A percentile compares a stretch with the other conserved stretches of the same genome.
Conservation (phyloP, 2,329 filamentous ascomycete species). For the Podosphaera xanthii region DNA sequence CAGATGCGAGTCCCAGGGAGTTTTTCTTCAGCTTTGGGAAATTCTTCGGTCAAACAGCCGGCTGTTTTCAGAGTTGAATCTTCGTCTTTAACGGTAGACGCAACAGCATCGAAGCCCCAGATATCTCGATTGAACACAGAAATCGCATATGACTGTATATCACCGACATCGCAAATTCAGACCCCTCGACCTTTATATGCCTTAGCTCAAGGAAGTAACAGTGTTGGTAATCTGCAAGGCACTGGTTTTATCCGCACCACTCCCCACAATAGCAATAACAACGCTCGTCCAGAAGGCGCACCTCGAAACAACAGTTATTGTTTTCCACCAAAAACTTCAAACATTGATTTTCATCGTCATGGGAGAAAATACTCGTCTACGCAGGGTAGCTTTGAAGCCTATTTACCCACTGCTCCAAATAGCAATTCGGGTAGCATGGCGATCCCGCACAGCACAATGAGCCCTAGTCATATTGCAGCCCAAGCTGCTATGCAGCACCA, state of each 20-base stretch:
- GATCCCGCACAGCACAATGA: conserved; percentile 20
- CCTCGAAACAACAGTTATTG: conserved; percentile 12
- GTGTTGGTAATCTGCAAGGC: conserved; percentile 21
- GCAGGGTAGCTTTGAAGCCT: conserved; percentile 56
- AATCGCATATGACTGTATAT: conserved; percentile 3
- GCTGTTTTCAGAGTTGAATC: conserved; percentile 23
- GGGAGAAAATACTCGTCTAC: conserved; percentile 46
- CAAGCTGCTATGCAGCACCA: conserved; percentile 51
- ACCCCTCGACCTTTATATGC: conserved; percentile 27
- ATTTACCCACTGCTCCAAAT: conserved; percentile 32
- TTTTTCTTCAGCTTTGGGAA: conserved; percentile 17
- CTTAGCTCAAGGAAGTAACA: conserved; percentile 24
- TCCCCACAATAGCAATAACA: conserved; percentile 1
- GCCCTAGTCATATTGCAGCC: conserved; percentile 58
- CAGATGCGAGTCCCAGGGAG: conserved; percentile 12
- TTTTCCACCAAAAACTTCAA: conserved; percentile 23
- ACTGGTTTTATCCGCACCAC: conserved; percentile 34
- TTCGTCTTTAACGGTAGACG: conserved; percentile 21
- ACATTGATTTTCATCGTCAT: conserved; percentile 20
- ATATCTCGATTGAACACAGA: conserved; percentile 21
- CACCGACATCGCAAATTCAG: conserved; percentile 11
- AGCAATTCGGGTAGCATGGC: conserved; percentile 18
- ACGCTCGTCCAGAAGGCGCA: conserved; percentile 3
- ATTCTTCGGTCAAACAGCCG: conserved; percentile 17
- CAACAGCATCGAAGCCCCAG: conserved; percentile 21